Evolutionary conservation across 2,329 filamentous ascomycete genomes (phyloP).

Genomic region (Colletotrichum gigasporum): DNA sequence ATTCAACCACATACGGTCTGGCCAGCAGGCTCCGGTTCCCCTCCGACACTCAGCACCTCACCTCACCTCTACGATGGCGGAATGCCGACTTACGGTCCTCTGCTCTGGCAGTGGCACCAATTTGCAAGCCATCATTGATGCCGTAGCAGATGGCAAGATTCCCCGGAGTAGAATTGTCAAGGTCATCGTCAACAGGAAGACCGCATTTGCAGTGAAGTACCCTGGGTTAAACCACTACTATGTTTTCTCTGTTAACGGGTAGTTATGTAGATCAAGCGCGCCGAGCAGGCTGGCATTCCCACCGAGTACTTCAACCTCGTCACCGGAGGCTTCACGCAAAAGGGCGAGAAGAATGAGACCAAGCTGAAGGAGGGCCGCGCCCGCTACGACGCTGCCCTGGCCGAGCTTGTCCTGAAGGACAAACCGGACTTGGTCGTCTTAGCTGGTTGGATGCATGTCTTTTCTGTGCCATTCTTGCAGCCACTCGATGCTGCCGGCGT

Average conservation of each 20-base stretch:
- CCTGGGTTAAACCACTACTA: slow-evolving; percentile 31
- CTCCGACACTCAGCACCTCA: no score
- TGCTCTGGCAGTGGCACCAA: slow-evolving; percentile 81
- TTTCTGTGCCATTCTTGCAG: slow-evolving; percentile 74
- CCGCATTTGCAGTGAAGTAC: slow-evolving; percentile 50
- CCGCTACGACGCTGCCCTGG: slow-evolving; percentile 80
- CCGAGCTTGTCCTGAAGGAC: slow-evolving; percentile 70
- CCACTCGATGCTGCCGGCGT: slow-evolving; percentile 71
- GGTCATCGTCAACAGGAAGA: slow-evolving; percentile 59
- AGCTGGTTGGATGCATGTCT: slow-evolving; percentile 89
- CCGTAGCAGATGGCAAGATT: slow-evolving; percentile 49
- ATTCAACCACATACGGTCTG: no score
- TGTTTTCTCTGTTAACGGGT: neutral
- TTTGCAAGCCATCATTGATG: slow-evolving; percentile 76
- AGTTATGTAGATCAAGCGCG: no score
- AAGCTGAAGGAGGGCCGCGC: slow-evolving; percentile 66
- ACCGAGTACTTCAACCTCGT: slow-evolving; percentile 86
- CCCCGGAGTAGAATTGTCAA: slow-evolving; percentile 53
- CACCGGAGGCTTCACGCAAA: slow-evolving; percentile 70
- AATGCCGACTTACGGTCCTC: slow-evolving; percentile 71
- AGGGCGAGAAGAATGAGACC: slow-evolving; percentile 67
- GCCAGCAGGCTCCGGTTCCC: neutral
- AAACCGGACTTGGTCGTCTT: slow-evolving; percentile 80
- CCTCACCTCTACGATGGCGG: no score
- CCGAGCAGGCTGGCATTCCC: slow-evolving; percentile 68